Conservation (phyloP, 2,329 filamentous ascomycete species). For the Aspergillus novoparasiticus region DNA sequence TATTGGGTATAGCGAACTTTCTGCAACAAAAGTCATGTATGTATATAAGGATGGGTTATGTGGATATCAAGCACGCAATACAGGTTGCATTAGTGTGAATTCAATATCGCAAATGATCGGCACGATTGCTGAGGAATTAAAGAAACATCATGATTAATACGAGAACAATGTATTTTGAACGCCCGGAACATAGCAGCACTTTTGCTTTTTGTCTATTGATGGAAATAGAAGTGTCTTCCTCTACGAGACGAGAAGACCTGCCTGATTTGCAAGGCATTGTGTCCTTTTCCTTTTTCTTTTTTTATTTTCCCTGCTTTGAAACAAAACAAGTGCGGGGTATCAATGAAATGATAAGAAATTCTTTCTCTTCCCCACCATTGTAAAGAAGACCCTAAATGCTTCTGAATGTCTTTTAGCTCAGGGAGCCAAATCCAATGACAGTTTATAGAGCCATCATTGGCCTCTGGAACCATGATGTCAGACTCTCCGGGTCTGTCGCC, state of each 20-base stretch:
- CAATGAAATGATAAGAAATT: not conserved
- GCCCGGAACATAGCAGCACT: no score
- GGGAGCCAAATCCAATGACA: not conserved
- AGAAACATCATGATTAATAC: no score
- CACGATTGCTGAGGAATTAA: not conserved
- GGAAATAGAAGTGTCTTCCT: no score
- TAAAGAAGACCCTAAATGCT: not conserved
- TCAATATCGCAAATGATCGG: not conserved
- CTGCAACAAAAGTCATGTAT: not conserved
- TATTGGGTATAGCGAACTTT: not conserved
- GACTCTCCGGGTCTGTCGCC: slow-evolving; percentile 12
- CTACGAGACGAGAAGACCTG: no score
- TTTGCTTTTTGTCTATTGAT: no score
- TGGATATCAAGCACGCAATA: slow-evolving; percentile 2
- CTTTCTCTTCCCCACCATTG: not conserved
- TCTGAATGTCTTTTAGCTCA: not conserved
- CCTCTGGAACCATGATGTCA: slow-evolving; percentile 18
- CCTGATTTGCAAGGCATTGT: not conserved
- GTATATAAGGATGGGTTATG: not conserved
- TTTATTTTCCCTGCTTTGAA: not conserved
- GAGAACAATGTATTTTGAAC: no score
- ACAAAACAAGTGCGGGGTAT: not conserved
- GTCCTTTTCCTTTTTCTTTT: not conserved
- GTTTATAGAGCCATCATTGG: not conserved
- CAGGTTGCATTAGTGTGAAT: not conserved